A percentile compares a stretch with the other conserved stretches of the same genome.
Evolutionary conservation across 2,329 filamentous ascomycete species (phyloP).

Genomic region (Ustulina deusta): DNA sequence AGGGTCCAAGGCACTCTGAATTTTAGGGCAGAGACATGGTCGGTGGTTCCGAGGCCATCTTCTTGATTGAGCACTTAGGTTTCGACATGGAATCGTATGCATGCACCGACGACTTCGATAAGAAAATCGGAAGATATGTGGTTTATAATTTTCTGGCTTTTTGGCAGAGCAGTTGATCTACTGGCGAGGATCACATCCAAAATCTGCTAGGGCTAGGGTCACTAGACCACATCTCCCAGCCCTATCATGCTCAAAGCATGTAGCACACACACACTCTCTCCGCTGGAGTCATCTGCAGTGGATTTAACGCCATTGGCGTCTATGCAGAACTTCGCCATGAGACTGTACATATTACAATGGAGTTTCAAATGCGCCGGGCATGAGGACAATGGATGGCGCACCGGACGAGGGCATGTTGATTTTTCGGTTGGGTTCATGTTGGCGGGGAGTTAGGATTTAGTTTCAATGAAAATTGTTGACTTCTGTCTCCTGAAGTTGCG

Average conservation of each 20-base stretch:
- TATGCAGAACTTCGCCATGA: neutral
- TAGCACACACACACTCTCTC: neutral
- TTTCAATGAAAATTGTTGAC: neutral
- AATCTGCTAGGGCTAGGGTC: neutral
- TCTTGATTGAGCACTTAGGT: neutral
- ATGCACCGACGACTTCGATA: neutral
- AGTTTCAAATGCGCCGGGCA: neutral
- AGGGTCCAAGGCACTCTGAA: constrained; percentile 7
- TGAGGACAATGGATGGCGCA: neutral
- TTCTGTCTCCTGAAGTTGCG: neutral
- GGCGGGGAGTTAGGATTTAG: neutral
- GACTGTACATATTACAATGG: neutral
- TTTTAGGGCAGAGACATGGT: constrained; percentile 12
- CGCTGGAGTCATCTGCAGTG: neutral
- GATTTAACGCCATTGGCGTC: neutral
- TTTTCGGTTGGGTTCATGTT: neutral
- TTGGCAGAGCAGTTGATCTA: neutral
- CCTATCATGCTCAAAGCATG: neutral
- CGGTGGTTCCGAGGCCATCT: constrained; percentile 14
- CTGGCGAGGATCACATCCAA: neutral
- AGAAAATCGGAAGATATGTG: neutral
- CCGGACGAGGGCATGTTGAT: neutral
- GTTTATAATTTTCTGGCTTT: neutral
- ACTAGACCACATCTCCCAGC: neutral
- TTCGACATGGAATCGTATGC: neutral